phyloP scores from a whole-genome alignment of 441 rosid species.

The Brassica balearica region DNA sequence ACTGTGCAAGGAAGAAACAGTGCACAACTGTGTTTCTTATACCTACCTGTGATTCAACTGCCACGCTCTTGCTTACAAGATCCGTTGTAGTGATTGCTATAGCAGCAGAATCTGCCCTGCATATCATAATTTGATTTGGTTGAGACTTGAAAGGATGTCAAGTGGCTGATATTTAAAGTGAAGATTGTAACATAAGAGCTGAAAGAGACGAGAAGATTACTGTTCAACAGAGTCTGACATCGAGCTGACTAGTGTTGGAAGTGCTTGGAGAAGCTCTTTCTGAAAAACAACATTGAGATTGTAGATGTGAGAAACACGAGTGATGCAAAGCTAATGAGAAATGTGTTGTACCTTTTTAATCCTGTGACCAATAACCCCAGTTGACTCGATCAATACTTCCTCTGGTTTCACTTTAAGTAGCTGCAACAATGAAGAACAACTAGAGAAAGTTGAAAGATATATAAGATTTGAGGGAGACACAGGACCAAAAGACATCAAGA shows the following conservation, averaged over 20 bases:
- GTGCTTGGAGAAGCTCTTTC: slow-evolving; percentile 83
- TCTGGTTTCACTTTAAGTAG: slow-evolving; percentile 64
- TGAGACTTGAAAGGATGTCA: slow-evolving; percentile 12
- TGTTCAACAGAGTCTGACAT: slow-evolving; percentile 69
- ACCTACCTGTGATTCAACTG: slow-evolving; percentile 76
- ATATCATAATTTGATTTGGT: slow-evolving; percentile 26
- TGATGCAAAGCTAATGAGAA: neutral
- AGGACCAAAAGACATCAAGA: slow-evolving; percentile 6
- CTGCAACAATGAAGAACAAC: slow-evolving; percentile 47
- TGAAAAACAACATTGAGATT: slow-evolving; percentile 31
- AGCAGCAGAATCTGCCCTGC: slow-evolving; percentile 97
- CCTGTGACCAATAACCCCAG: slow-evolving; percentile 94
- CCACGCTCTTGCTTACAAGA: slow-evolving; percentile 97
- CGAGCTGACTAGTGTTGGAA: slow-evolving; percentile 71
- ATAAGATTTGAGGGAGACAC: slow-evolving; percentile 2
- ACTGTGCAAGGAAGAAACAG: neutral
- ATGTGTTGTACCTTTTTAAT: slow-evolving; percentile 66
- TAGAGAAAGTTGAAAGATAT: slow-evolving; percentile 3
- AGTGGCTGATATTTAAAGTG: slow-evolving; percentile 4
- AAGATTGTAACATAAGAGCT: neutral
- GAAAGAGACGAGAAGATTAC: slow-evolving; percentile 48
- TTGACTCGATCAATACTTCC: slow-evolving; percentile 86
- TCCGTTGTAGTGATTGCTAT: slow-evolving; percentile 97
- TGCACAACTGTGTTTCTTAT: neutral
- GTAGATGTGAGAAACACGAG: neutral